Evolutionary conservation across 129 eudicot species (phyloP), one percentile per base, ranked within the genome.

Genomic region (Centrapalus pauciflorus): DNA sequence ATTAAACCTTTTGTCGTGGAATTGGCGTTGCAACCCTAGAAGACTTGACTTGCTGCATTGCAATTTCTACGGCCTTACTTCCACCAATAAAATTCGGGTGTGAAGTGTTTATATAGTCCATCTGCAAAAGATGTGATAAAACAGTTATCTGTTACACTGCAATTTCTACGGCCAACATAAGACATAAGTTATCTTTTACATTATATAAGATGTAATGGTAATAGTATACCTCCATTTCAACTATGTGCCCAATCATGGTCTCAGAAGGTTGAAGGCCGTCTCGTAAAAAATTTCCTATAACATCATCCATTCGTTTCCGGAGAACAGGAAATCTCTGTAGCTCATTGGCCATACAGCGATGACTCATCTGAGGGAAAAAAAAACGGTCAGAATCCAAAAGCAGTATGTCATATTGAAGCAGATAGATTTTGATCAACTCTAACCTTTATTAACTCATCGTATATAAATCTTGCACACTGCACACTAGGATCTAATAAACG

Each of bases 91-190:
- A 94, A 81, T 84, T 84, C 16, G 95, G 96, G 69, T 94, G 96
- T 5, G 99, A 94, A 57, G 99, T 94, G 82, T 94, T 94, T 73
- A 94, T 94, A 59, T 89, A 94, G 78, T 94, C 99, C 97, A 94
- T 89, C 99, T 94, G 65, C 41, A 65, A 43, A 55, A 32, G 16
- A 43, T 28, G 14, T 33, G 60, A 66, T 21, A 55, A 30, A 65
- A 14, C 5, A 11, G 4, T 8, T n/a, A n/a, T n/a, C n/a, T n/a
- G n/a, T n/a, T n/a, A n/a, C n/a, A n/a, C n/a, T n/a, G n/a, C n/a
- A n/a, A n/a, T n/a, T n/a, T n/a, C n/a, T n/a, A n/a, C n/a, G n/a
- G n/a, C n/a, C n/a, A n/a, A n/a, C n/a, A n/a, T n/a, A 16, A n/a
- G 7, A 52, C 58, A 29, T 1, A 16, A 1, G 49, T 49, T 52